Conservation (phyloP, 192 early-diverging fungal species). For the Spizellomyces punctatus region DNA sequence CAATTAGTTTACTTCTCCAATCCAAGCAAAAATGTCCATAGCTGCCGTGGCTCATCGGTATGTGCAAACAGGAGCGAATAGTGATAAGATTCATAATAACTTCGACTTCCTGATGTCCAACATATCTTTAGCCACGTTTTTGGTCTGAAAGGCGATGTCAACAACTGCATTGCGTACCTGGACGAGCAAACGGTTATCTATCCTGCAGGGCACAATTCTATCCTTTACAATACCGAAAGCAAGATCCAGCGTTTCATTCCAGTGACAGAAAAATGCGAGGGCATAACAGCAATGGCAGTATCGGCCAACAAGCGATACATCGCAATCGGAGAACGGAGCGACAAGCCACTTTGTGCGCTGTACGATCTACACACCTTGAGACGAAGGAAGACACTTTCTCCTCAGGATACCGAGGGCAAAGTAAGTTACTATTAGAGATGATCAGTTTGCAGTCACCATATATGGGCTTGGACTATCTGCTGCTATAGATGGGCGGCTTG, state of each 20-base stretch:
- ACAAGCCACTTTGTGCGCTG: constrained; percentile 46
- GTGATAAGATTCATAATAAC: neutral
- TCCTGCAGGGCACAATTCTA: constrained; percentile 58
- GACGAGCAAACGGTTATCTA: constrained; percentile 64
- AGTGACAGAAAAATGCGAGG: constrained; percentile 53
- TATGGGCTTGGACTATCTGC: no score
- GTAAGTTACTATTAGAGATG: constrained; percentile 26
- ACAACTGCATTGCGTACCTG: constrained; percentile 47
- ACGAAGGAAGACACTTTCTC: constrained; percentile 48
- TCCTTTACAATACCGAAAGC: constrained; percentile 60
- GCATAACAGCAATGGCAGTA: constrained; percentile 53
- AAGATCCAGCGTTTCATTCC: constrained; percentile 61
- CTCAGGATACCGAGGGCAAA: constrained; percentile 50
- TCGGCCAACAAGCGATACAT: constrained; percentile 54
- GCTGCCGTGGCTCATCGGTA: constrained; percentile 59
- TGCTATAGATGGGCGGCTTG: no score
- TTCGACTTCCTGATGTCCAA: neutral
- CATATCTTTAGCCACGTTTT: constrained; percentile 53
- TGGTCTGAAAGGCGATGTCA: constrained; percentile 55
- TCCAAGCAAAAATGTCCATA: constrained; percentile 47
- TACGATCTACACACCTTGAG: constrained; percentile 60
- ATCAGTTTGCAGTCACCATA: neutral
- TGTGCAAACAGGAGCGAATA: constrained; percentile 9
- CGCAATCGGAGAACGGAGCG: constrained; percentile 56
- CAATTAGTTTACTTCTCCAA: no score